Evolutionary conservation across 1,284 basidiomycete genomes (phyloP).

Genomic region (Coniferiporia weirii): DNA sequence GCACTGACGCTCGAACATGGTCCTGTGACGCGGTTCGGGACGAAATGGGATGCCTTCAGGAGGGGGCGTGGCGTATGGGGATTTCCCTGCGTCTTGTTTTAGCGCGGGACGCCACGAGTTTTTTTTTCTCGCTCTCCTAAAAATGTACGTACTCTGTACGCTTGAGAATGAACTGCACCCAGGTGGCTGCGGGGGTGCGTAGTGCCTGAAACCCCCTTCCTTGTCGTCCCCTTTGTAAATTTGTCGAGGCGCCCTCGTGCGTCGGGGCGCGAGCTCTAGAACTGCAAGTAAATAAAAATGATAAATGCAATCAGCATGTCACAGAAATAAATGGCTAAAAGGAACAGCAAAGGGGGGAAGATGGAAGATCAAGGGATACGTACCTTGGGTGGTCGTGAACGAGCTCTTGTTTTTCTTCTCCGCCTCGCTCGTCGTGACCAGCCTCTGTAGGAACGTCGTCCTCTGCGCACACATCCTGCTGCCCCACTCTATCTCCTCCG

Average conservation of each 20-base stretch:
- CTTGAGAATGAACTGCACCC: background rate
- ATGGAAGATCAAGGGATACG: background rate
- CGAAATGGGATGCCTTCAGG: background rate
- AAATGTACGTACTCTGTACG: background rate
- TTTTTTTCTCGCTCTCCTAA: background rate
- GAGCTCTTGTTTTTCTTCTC: slow-evolving; percentile 13
- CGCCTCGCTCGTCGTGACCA: slow-evolving; percentile 24
- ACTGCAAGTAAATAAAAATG: slow-evolving; percentile 2
- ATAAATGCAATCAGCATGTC: background rate
- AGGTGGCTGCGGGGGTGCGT: slow-evolving; percentile 8
- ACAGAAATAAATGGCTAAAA: background rate
- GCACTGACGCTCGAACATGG: slow-evolving; percentile 19
- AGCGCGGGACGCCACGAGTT: background rate
- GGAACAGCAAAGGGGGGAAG: background rate
- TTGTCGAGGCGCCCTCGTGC: slow-evolving; percentile 16
- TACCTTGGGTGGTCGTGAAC: slow-evolving; percentile 11
- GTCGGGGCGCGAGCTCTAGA: slow-evolving; percentile 16
- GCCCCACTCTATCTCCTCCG: slow-evolving; percentile 39
- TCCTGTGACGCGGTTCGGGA: slow-evolving; percentile 8
- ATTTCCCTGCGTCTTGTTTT: background rate
- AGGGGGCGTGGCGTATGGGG: background rate
- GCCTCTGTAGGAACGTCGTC: slow-evolving; percentile 37
- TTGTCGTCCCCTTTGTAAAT: slow-evolving; percentile 16
- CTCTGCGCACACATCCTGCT: slow-evolving; percentile 34
- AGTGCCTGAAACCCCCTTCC: slow-evolving; percentile 16